Evolutionary conservation across 2,329 filamentous ascomycete species (phyloP), one percentile per base, ranked within the genome.

Genomic region (Colletotrichum sp.): DNA sequence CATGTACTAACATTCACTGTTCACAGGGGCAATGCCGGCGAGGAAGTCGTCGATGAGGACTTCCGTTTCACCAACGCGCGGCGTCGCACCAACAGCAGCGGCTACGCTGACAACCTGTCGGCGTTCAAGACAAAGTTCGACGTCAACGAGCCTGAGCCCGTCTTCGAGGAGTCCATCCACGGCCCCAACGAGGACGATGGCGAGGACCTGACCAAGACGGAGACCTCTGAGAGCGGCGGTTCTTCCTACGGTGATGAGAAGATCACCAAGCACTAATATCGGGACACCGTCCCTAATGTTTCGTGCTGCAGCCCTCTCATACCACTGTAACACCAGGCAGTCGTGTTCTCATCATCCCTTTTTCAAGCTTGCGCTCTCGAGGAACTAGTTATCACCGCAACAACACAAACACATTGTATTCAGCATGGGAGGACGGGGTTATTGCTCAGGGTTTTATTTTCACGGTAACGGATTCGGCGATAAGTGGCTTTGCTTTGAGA

Each of bases 121-220:
- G 92, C 96, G 84, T 95, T 98, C 88, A 98, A 97, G 91, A 98
- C 96, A 86, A 99, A 99, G 88, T 99, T 98, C 84, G 97, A 99
- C 86, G 89, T 95, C 80, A 90, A 95, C 83, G 97, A 99, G 81
- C 90, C 92, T 21, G 96, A 99, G 82, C 96, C 96, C 55, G 95
- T 98, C 82, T 98, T 98, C 80, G 96, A 99, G 85, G 96, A 98
- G 86, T 91, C 92, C 71, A 78, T 97, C 75, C 95, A 98, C 82
- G 95, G 95, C 34, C 90, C 93, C 21, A 81, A 86, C 68, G 87
- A 88, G 32, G 91, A 92, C 68, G 84, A 88, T 55, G 82, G 78
- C 71, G 90, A 93, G 77, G 84, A 89, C 75, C 86, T 90, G 76
- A 87, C 85, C 81, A 90, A 91, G 87, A 89, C 87, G 39, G 90